A percentile compares a stretch with the other conserved stretches of the same genome.
Evolutionary conservation across 2,329 filamentous ascomycete genomes (phyloP).

Genomic region (Dothidotthia symphoricarpi): DNA sequence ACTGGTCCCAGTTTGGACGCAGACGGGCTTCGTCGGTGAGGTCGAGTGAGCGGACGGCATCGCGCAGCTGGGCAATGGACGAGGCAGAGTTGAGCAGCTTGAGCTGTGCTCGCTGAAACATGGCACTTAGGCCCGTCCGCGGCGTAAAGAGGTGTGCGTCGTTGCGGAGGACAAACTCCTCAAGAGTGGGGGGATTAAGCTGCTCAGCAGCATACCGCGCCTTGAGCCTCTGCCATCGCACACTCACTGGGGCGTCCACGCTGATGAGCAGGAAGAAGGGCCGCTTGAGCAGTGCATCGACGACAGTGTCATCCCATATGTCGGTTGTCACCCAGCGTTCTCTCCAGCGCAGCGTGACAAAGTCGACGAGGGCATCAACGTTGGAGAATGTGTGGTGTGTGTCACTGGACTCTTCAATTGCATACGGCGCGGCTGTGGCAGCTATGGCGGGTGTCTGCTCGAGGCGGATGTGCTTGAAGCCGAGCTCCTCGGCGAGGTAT

Average conservation of each 20-base stretch:
- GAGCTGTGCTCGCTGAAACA: slow-evolving; percentile 79
- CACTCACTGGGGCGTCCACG: slow-evolving; percentile 81
- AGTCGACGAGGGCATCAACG: slow-evolving; percentile 71
- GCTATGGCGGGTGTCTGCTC: slow-evolving; percentile 38
- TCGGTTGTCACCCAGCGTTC: slow-evolving; percentile 83
- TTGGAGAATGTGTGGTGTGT: slow-evolving; percentile 45
- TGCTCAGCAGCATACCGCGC: slow-evolving; percentile 53
- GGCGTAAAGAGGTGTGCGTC: slow-evolving; percentile 75
- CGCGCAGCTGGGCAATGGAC: slow-evolving; percentile 68
- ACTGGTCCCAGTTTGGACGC: slow-evolving; percentile 90
- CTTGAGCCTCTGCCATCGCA: slow-evolving; percentile 79
- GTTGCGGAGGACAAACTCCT: slow-evolving; percentile 60
- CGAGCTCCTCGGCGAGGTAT: slow-evolving; percentile 80
- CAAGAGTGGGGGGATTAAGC: slow-evolving; percentile 54
- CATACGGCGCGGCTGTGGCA: slow-evolving; percentile 28
- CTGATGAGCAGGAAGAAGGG: slow-evolving; percentile 93
- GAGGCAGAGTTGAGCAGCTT: slow-evolving; percentile 82
- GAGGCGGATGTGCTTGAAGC: slow-evolving; percentile 72
- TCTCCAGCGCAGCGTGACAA: slow-evolving; percentile 81
- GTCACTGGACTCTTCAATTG: slow-evolving; percentile 44
- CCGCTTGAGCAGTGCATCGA: slow-evolving; percentile 73
- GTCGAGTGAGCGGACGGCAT: slow-evolving; percentile 70
- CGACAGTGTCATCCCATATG: slow-evolving; percentile 67
- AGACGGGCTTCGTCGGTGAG: slow-evolving; percentile 76
- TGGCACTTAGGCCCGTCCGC: slow-evolving; percentile 63